Base-by-base conservation (phyloP, 2,329 filamentous ascomycete genomes). In the Nemania abortiva region DNA sequence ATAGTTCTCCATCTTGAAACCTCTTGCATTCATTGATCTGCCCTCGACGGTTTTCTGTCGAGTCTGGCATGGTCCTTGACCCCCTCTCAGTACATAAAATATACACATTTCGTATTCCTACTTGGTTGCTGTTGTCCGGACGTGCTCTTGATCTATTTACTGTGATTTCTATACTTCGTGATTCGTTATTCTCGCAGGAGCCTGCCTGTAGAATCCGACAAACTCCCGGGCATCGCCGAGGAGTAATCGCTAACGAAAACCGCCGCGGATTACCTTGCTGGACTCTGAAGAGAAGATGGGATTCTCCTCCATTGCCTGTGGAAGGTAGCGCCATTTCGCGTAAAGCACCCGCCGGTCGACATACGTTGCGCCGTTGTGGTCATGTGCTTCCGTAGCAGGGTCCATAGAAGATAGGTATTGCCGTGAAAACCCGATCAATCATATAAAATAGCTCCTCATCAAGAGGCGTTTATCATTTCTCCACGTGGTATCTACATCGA, bases 21-120 rank as follows among this genome's bases (percentile, higher is more conserved):
- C 34, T 57, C 22, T 42, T 68, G 66, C 63, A 69, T 69, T 65
- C 66, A 69, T 11, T 47, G 66, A 57, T 24, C 62, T 47, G 31
- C 50, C 6, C 45, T 22, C 45, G 49, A 31, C 63, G 6, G 13
- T 7, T 37, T 59, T 54, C 49, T 60, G 63, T 31, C 6, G 18
- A 47, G 63, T 10, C 11, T 11, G 49, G 61, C 50, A 45, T 55
- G 66, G 27, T 68, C 66, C 65, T 54, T 66, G 56, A 58, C 42
- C 34, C 42, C 34, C 27, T 18, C 42, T 11, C 27, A 59, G 66
- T 69, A 66, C 29, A 69, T 66, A 68, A 39, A 65, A 56, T 65
- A 69, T 56, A 47, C 52, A 65, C 49, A 65, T 57, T 45, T 56
- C 27, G 31, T 55, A 22, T 55, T 68, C 50, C 27, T 50, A 56